Conservation (phyloP, 2,329 filamentous ascomycete genomes). For the Aspergillus versicolor region DNA sequence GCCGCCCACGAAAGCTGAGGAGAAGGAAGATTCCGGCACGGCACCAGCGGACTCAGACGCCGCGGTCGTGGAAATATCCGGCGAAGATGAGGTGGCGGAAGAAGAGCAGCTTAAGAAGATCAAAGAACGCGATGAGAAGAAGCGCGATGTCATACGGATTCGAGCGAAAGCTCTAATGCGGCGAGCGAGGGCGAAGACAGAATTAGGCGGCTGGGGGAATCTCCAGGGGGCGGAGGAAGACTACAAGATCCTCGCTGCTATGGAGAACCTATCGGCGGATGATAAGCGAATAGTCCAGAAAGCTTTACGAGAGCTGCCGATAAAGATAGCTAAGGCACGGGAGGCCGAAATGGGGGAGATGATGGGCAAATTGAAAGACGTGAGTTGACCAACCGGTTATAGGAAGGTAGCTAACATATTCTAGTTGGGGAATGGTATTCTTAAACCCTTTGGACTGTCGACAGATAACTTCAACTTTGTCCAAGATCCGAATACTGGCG, state of each 20-base stretch:
- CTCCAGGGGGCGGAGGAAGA: slow-evolving; percentile 77
- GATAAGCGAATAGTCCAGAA: slow-evolving; percentile 68
- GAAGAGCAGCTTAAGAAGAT: slow-evolving; percentile 45
- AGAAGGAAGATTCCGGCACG: slow-evolving; percentile 14
- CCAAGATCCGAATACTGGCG: slow-evolving; percentile 84
- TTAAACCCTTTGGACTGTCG: slow-evolving; percentile 90
- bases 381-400: slow-evolving; percentile 38
- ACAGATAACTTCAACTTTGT: slow-evolving; percentile 95
- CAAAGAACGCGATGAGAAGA: slow-evolving; percentile 47
- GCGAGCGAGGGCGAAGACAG: slow-evolving; percentile 69
- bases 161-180: slow-evolving; percentile 80
- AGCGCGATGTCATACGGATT: slow-evolving; percentile 70
- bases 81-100: slow-evolving; percentile 39
- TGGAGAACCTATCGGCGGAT: slow-evolving; percentile 59
- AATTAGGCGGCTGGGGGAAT: slow-evolving; percentile 74
- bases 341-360: slow-evolving; percentile 90
- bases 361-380: slow-evolving; percentile 92
- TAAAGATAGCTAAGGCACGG: slow-evolving; percentile 71
- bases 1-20: slow-evolving; percentile 29
- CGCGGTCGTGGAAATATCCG: slow-evolving; percentile 52
- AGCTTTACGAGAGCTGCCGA: slow-evolving; percentile 66
- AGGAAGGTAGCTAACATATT: slow-evolving; percentile 9
- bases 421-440: slow-evolving; percentile 79
- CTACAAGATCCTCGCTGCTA: slow-evolving; percentile 67
- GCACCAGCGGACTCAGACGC: slow-evolving; percentile 17